Conservation (phyloP, 1,284 basidiomycete species). For the Salmacisia buchloeana region DNA sequence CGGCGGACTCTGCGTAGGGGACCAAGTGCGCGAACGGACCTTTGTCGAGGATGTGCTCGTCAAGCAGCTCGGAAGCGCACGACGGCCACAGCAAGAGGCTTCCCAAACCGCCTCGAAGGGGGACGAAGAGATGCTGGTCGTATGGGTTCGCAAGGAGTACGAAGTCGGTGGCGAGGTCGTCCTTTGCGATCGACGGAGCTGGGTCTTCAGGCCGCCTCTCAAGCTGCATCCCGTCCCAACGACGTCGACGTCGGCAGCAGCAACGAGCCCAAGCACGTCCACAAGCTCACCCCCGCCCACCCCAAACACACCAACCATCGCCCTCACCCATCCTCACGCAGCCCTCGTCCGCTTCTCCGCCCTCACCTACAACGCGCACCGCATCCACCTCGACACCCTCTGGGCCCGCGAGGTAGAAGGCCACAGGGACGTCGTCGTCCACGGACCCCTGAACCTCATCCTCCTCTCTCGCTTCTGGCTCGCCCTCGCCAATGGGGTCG, state of each 20-base stretch:
- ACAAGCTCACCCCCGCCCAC: constrained; percentile 6
- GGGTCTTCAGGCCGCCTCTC: constrained; percentile 11
- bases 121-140: constrained; percentile 17
- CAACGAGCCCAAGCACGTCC: constrained; percentile 16
- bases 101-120: too few species aligned
- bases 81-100: too few species aligned
- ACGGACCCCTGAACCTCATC: constrained; percentile 34
- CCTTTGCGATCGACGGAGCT: constrained; percentile 13
- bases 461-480: constrained; percentile 22
- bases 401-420: constrained; percentile 41
- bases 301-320: constrained; percentile 16
- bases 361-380: constrained; percentile 43
- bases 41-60: constrained; percentile 12
- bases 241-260: too few species aligned
- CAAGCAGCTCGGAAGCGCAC: constrained; percentile 8
- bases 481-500: neutral
- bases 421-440: constrained; percentile 19
- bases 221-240: neutral
- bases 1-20: neutral
- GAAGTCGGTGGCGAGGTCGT: neutral
- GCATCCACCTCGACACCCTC: constrained; percentile 38
- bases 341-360: constrained; percentile 46
- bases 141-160: constrained; percentile 16
- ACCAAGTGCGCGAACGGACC: constrained; percentile 9
- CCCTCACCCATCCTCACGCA: constrained; percentile 12